phyloP scores from a whole-genome alignment of 208 protist species.

The Acanthamoeba castellanii region DNA sequence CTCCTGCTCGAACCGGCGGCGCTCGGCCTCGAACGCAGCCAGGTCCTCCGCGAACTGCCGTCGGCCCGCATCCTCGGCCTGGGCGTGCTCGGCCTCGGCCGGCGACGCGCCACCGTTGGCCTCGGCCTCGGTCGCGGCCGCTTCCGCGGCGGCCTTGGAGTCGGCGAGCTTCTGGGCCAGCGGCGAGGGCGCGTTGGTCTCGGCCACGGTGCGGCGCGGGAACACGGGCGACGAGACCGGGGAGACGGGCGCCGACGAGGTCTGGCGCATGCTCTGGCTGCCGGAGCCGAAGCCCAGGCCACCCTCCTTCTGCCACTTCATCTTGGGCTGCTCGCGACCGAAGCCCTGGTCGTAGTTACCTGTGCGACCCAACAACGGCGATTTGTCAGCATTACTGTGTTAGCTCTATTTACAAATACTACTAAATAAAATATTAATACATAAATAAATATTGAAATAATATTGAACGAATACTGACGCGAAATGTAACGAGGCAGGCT shows the following conservation, averaged over 20 bases:
- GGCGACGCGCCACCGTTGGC: neutral
- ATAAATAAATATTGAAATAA: neutral
- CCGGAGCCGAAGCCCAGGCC: conserved; percentile 10
- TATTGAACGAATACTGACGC: too few relatives aligned
- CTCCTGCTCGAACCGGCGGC: neutral
- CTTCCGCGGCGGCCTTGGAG: neutral
- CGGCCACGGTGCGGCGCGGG: neutral
- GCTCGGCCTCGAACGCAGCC: neutral
- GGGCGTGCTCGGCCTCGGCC: neutral
- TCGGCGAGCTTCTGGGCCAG: neutral
- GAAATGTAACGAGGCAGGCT: too few relatives aligned
- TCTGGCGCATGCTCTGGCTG: conserved; percentile 5
- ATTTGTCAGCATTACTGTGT: neutral
- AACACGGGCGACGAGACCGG: conserved; percentile 27
- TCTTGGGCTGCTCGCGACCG: conserved; percentile 42
- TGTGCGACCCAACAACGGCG: neutral
- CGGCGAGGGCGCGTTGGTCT: neutral
- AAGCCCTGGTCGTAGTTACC: conserved; percentile 62
- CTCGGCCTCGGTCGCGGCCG: neutral
- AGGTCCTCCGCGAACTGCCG: conserved; percentile 14
- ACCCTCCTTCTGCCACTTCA: conserved; percentile 57
- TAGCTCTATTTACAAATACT: neutral
- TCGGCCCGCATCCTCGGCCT: neutral
- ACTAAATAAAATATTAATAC: neutral
- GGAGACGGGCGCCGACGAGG: neutral